These are phyloP conservation scores for Spinacia oleracea DNA, from an alignment of 179 eudicot genomes.

Conservation along the genomic window DNA sequence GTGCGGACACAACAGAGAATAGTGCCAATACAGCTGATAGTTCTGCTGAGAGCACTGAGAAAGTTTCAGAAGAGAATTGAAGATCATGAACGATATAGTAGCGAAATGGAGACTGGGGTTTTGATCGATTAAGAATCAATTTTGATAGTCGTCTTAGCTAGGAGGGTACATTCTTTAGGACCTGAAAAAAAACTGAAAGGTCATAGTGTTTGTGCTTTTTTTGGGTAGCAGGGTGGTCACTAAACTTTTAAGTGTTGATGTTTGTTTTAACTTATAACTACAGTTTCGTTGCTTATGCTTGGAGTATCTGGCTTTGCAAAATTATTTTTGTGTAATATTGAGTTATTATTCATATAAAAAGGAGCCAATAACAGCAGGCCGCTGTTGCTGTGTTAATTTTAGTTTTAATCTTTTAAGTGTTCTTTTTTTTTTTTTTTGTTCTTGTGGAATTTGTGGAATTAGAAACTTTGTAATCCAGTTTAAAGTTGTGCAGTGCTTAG, in stretches of 20 bases:
- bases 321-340: not conserved
- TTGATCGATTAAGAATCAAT: constrained; percentile 27
- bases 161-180: constrained; percentile 34
- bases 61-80: constrained; percentile 35
- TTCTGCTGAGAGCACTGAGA: not conserved
- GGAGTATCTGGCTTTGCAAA: constrained; percentile 14
- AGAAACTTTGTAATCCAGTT: not conserved
- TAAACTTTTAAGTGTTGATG: not conserved
- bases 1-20: constrained; percentile 47
- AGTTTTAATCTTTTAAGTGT: not conserved
- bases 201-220: constrained; percentile 11
- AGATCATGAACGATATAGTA: not conserved
- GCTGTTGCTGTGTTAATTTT: not conserved
- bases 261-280: constrained; percentile 25
- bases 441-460: not conserved
- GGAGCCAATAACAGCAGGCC: not conserved
- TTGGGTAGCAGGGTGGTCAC: constrained; percentile 8
- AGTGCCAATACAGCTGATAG: constrained; percentile 9
- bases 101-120: not conserved
- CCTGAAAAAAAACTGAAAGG: constrained; percentile 20
- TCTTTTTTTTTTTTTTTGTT: not conserved
- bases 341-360: not conserved
- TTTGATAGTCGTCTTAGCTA: constrained; percentile 34
- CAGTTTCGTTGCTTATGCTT: constrained; percentile 25
- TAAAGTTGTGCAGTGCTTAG: not conserved